These are phyloP conservation scores for Ehretia macrophylla DNA, from an alignment of 257 asterid species.

Conservation along the genomic window DNA sequence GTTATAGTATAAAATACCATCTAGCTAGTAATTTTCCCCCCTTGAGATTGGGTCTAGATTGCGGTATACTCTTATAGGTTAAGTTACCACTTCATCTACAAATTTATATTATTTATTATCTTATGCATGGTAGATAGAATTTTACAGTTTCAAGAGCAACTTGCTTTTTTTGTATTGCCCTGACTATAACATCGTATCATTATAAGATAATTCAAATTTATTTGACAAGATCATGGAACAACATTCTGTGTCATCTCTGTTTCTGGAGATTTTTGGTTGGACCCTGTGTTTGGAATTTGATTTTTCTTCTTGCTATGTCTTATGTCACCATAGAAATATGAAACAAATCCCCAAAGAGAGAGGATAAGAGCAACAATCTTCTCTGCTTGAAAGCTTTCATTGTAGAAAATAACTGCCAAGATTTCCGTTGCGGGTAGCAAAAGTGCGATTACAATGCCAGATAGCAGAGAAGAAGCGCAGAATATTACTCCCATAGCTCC, in stretches of 20 bases:
- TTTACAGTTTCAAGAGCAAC: too few relatives aligned
- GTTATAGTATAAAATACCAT: too few relatives aligned
- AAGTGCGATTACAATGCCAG: slow-evolving; percentile 14
- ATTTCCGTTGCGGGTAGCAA: slow-evolving; percentile 18
- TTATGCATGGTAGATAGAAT: too few relatives aligned
- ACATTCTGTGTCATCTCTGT: slow-evolving; percentile 3
- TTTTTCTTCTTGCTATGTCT: slow-evolving; percentile 7
- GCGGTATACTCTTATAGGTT: too few relatives aligned
- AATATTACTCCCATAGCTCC: slow-evolving; percentile 26
- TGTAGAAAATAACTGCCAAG: slow-evolving; percentile 16
- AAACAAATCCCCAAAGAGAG: slow-evolving; percentile 35
- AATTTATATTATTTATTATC: too few relatives aligned
- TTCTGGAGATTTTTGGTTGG: not conserved
- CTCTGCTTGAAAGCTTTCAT: slow-evolving; percentile 18
- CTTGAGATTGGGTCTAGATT: too few relatives aligned
- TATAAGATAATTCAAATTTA: not conserved
- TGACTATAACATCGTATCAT: too few relatives aligned
- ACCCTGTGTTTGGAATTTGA: not conserved
- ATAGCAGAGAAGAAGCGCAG: slow-evolving; percentile 18
- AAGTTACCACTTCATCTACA: too few relatives aligned
- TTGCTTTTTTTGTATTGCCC: too few relatives aligned
- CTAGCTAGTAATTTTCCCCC: too few relatives aligned
- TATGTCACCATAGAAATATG: slow-evolving; percentile 29
- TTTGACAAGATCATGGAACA: slow-evolving; percentile 5
- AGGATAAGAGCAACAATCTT: slow-evolving; percentile 24